Conservation (phyloP, 441 rosid genomes). For the Adansonia madagascariensis region DNA sequence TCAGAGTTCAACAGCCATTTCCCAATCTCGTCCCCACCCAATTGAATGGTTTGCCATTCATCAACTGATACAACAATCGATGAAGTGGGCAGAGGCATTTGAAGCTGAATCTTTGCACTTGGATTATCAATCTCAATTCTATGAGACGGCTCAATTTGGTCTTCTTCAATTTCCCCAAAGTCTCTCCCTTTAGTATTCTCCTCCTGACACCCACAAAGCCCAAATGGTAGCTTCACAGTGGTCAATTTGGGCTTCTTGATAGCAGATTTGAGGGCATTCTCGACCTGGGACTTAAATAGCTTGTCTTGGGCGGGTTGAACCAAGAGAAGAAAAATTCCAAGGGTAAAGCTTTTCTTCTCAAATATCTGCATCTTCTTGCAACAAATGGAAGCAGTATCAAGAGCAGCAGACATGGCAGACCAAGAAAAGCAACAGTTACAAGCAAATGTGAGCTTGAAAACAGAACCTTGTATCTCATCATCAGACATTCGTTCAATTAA, state of each 20-base stretch:
- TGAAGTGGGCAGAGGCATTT: constrained; percentile 76
- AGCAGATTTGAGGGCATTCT: constrained; percentile 71
- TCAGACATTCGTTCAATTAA: constrained; percentile 68
- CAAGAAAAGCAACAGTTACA: constrained; percentile 77
- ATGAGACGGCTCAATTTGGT: constrained; percentile 51
- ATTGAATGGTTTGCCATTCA: constrained; percentile 86
- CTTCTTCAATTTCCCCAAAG: constrained; percentile 73
- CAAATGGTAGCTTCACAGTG: constrained; percentile 82
- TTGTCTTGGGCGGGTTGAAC: constrained; percentile 70
- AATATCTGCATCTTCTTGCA: constrained; percentile 87
- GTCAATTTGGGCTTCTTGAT: constrained; percentile 62
- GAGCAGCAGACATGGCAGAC: constrained; percentile 77
- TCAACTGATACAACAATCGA: constrained; percentile 67
- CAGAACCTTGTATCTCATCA: constrained; percentile 58
- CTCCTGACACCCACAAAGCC: constrained; percentile 96
- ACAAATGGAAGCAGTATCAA: constrained; percentile 71
- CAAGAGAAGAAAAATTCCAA: constrained; percentile 67
- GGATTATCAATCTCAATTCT: constrained; percentile 51
- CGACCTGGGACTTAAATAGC: constrained; percentile 59
- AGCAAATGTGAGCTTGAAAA: constrained; percentile 77
- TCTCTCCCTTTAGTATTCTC: constrained; percentile 64
- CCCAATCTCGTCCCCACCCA: constrained; percentile 68
- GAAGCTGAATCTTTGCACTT: constrained; percentile 58
- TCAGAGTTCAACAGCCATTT: constrained; percentile 84
- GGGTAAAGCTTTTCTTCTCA: constrained; percentile 87